Conservation (phyloP, 148 eudicot species). For the Camellia japonica region DNA sequence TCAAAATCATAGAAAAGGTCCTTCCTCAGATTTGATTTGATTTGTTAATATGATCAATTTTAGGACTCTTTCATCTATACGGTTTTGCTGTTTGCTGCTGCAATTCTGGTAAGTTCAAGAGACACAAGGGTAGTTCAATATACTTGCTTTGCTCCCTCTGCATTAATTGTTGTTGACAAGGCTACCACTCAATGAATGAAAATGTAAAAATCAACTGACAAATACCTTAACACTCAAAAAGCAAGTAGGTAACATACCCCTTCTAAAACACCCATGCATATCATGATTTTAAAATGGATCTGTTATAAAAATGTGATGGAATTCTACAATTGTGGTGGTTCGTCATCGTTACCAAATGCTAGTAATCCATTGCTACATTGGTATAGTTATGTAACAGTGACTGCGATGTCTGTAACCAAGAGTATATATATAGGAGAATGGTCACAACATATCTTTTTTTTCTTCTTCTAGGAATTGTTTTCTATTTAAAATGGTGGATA, state of each 20-base stretch:
- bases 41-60: neutral
- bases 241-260: neutral
- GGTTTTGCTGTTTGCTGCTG: neutral
- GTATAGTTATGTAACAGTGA: no score
- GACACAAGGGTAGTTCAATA: neutral
- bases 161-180: conserved; percentile 2
- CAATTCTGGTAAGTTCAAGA: conserved; percentile 7
- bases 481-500: no score
- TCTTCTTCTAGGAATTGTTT: no score
- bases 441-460: no score
- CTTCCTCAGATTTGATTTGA: neutral
- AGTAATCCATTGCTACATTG: no score
- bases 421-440: no score
- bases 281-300: no score
- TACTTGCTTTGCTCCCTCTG: neutral
- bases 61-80: neutral
- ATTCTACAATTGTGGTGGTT: no score
- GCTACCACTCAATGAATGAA: neutral
- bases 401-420: no score
- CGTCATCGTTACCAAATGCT: no score
- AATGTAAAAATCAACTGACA: conserved; percentile 1
- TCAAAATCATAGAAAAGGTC: conserved; percentile 14
- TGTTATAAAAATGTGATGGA: no score
- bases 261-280: neutral
- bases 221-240: neutral